Conservation (phyloP, 2,329 filamentous ascomycete species). For the Exophiala oligosperma region DNA sequence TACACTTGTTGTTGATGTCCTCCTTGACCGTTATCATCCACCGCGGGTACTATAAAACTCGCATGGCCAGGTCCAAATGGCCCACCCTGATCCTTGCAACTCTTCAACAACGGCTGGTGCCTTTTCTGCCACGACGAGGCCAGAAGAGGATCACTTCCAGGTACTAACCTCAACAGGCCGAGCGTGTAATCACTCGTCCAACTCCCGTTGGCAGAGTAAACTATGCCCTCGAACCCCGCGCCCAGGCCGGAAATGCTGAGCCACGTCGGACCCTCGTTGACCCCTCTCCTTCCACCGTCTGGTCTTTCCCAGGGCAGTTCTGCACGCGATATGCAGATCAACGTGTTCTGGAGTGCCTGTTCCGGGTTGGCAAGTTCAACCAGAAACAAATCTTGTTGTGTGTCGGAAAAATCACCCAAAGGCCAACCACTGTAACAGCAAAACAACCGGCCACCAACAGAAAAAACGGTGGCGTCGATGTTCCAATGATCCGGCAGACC, state of each 20-base stretch:
- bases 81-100: constrained; percentile 18
- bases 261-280: constrained; percentile 30
- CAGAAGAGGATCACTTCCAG: constrained; percentile 17
- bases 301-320: constrained; percentile 26
- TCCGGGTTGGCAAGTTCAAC: constrained; percentile 20
- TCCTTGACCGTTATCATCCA: neutral
- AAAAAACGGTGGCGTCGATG: constrained; percentile 29
- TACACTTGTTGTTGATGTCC: constrained; percentile 14
- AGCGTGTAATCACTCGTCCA: constrained; percentile 30
- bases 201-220: constrained; percentile 29
- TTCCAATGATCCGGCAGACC: constrained; percentile 29
- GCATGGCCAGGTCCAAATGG: constrained; percentile 30
- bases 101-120: constrained; percentile 20
- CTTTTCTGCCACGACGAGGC: constrained; percentile 25
- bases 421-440: constrained; percentile 30
- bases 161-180: constrained; percentile 18
- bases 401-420: constrained; percentile 25
- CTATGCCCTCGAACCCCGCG: constrained; percentile 24
- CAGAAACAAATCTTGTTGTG: constrained; percentile 28
- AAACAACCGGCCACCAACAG: constrained; percentile 10
- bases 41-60: constrained; percentile 17
- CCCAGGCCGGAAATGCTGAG: constrained; percentile 9
- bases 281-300: constrained; percentile 23
- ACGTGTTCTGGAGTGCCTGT: constrained; percentile 12
- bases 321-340: constrained; percentile 22